Base-by-base conservation (phyloP, 805 yeast genomes). In the Teunomyces tritomae region DNA sequence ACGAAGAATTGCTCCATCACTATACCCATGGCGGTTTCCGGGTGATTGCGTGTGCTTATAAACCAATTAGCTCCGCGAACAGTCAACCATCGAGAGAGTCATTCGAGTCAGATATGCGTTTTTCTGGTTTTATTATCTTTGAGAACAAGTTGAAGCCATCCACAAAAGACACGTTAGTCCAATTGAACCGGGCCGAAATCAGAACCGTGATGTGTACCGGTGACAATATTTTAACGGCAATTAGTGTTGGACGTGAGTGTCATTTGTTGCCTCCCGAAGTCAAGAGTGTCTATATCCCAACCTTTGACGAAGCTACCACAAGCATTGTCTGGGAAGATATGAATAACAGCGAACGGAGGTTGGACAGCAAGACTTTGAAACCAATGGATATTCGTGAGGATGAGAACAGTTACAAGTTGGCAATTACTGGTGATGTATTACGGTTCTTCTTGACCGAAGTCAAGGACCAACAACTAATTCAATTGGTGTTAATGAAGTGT, bases 161-260 rank as follows among this genome's bases (percentile, higher is more conserved):
- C 0, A 86, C 97, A 0, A 73, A 73, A 7, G 65, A 70, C 0
- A 88, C 91, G 0, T 73, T 94, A 43, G 53, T 65, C 9, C 76
- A 80, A 49, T 72, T 94, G 43, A 70, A 71, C 17, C 74, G 73
- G 5, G 97, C 99, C 0, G 74, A 80, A 17, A 77, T 94, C 43
- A 75, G 97, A 56, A 87, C 94, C 0, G 71, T 90, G 27, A 94
- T 94, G 99, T 94, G 99, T 65, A 94, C 99, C 0, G 99, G 99
- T 46, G 99, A 94, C 65, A 94, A 94, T 61, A 82, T 94, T 14
- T 71, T 94, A 48, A 94, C 99, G 0, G 99, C 98, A 0, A 80
- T 94, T 16, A 87, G 96, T 65, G 99, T 94, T 13, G 96, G 87
- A 3, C 77, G 82, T 50, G 97, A 92, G 59, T 88, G 96, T 61